Conservation (phyloP, 805 yeast genomes). For the Peterozyma xylosa region DNA sequence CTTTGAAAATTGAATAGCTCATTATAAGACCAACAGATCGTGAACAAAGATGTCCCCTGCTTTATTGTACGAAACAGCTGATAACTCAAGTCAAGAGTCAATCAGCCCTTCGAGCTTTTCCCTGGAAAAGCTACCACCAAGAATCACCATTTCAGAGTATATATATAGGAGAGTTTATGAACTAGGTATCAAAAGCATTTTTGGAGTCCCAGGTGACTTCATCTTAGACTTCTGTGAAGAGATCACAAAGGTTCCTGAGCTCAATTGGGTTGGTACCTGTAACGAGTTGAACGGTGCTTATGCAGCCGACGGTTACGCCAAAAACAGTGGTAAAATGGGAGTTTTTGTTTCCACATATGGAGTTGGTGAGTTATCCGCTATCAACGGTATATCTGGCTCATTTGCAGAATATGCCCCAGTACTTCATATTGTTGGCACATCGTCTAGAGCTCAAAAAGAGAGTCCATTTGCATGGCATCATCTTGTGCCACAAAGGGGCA, state of each 20-base stretch:
- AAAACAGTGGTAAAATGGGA: slow-evolving; percentile 24
- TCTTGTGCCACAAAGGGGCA: slow-evolving; percentile 42
- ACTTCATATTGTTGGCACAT: slow-evolving; percentile 44
- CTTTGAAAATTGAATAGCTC: too few relatives aligned
- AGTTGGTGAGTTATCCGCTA: slow-evolving; percentile 44
- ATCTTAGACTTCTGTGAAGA: slow-evolving; percentile 42
- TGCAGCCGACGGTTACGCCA: slow-evolving; percentile 41
- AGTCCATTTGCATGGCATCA: slow-evolving; percentile 17
- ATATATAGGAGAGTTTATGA: slow-evolving; percentile 35
- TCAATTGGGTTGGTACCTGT: slow-evolving; percentile 36
- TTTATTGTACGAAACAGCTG: too few relatives aligned
- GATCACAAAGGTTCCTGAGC: slow-evolving; percentile 23
- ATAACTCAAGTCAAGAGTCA: too few relatives aligned
- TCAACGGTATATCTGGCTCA: slow-evolving; percentile 42
- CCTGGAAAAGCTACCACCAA: too few relatives aligned
- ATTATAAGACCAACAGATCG: too few relatives aligned
- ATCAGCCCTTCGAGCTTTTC: too few relatives aligned
- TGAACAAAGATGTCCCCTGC: too few relatives aligned
- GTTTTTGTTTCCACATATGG: slow-evolving; percentile 41
- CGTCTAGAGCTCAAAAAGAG: slow-evolving; percentile 13
- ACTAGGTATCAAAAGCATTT: slow-evolving; percentile 34
- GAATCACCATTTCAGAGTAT: slow-evolving; percentile 31
- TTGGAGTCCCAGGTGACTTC: slow-evolving; percentile 60
- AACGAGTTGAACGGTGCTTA: slow-evolving; percentile 46
- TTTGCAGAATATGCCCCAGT: slow-evolving; percentile 39